Conservation (phyloP, 202 grass and related monocot species). For the Alloteropsis angusta region DNA sequence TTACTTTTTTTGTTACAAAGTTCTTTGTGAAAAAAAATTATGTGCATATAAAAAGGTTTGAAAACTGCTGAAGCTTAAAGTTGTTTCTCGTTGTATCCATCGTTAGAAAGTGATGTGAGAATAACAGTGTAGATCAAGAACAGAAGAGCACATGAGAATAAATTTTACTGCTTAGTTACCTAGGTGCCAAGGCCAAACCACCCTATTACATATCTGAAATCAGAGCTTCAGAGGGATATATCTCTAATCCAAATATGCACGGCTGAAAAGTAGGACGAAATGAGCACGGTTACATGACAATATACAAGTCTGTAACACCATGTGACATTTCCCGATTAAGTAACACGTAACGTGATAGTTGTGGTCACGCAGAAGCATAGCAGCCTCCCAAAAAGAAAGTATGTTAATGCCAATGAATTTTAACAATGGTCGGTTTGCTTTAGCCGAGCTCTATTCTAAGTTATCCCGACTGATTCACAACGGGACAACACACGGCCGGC, state of each 20-base stretch:
- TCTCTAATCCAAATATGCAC: background rate
- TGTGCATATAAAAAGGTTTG: background rate
- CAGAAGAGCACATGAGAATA: background rate
- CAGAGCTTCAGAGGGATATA: background rate
- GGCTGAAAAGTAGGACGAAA: background rate
- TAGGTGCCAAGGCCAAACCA: background rate
- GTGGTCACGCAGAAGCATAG: background rate
- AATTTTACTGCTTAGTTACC: background rate
- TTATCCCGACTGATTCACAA: slow-evolving; percentile 21
- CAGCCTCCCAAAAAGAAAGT: background rate
- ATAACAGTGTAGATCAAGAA: background rate
- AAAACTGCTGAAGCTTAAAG: background rate
- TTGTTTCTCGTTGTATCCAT: background rate
- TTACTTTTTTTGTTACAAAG: background rate
- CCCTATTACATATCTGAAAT: background rate
- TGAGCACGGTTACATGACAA: background rate
- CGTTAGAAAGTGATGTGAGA: background rate
- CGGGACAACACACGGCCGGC: slow-evolving; percentile 29
- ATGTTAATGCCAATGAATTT: background rate
- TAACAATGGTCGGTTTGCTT: slow-evolving; percentile 33
- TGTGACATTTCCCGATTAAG: background rate
- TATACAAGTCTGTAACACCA: background rate
- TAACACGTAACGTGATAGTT: background rate
- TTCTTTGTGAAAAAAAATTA: background rate
- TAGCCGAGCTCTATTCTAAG: slow-evolving; percentile 18